Evolutionary conservation across 352 stramenopile species (phyloP).

Genomic region (Blastocystis sp.): DNA sequence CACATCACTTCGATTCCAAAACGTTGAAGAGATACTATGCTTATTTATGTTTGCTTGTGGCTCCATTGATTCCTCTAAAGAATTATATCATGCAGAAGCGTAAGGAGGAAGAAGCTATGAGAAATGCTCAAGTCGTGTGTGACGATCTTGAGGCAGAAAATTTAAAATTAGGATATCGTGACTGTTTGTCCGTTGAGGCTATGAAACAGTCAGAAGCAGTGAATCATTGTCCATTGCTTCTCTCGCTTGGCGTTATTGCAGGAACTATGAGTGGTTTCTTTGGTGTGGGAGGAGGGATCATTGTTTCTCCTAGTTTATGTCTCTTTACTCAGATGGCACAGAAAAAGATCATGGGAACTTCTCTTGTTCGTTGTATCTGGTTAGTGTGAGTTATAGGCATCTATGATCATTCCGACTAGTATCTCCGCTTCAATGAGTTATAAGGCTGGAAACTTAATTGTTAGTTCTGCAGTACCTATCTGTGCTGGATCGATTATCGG

Average conservation of each 20-base stretch:
- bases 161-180: constrained; percentile 49
- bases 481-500: constrained; percentile 57
- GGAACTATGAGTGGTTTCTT: constrained; percentile 69
- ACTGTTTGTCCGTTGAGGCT: constrained; percentile 55
- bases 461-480: constrained; percentile 66
- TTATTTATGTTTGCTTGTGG: constrained; percentile 68
- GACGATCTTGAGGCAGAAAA: constrained; percentile 41
- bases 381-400: constrained; percentile 4
- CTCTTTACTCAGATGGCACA: constrained; percentile 59
- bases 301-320: constrained; percentile 67
- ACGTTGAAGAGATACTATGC: constrained; percentile 70
- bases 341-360: constrained; percentile 70
- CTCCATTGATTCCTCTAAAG: constrained; percentile 69
- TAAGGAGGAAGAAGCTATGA: constrained; percentile 48
- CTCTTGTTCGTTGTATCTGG: constrained; percentile 23
- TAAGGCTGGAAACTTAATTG: constrained; percentile 59
- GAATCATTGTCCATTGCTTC: constrained; percentile 36
- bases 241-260: constrained; percentile 62
- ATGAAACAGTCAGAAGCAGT: constrained; percentile 46
- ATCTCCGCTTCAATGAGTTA: constrained; percentile 38
- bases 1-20: constrained; percentile 64
- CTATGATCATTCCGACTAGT: constrained; percentile 56
- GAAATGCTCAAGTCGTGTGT: neutral
- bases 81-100: constrained; percentile 68
- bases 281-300: constrained; percentile 69